Evolutionary conservation across 345 rosid species (phyloP).

Genomic region (Ceriops tagal): DNA sequence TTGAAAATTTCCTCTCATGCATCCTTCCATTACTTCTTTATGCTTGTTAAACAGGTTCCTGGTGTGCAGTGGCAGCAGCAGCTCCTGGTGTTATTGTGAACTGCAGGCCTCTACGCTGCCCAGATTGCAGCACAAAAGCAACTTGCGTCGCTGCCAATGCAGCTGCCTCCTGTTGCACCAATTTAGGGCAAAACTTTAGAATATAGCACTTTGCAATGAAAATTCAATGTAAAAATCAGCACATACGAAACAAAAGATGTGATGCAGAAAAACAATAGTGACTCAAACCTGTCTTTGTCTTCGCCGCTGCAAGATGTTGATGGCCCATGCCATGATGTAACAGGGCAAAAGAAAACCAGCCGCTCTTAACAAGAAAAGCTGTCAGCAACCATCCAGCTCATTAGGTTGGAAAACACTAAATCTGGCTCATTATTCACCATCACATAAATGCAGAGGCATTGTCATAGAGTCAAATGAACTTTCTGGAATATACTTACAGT

Average conservation of each 20-base stretch:
- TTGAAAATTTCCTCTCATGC: neutral
- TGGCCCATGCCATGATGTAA: constrained; percentile 99
- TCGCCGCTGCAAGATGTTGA: constrained; percentile 84
- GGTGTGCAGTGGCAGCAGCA: constrained; percentile 35
- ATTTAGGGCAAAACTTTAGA: constrained; percentile 13
- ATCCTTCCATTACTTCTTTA: neutral
- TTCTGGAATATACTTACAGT: constrained; percentile 48
- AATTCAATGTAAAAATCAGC: neutral
- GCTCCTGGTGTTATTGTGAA: constrained; percentile 63
- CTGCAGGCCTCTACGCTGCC: constrained; percentile 72
- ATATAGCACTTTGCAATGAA: neutral
- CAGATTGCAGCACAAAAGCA: constrained; percentile 81
- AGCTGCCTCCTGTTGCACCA: constrained; percentile 69
- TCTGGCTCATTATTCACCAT: neutral
- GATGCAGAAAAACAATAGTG: neutral
- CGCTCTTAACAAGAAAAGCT: constrained; percentile 86
- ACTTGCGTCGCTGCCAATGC: constrained; percentile 80
- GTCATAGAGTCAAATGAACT: neutral
- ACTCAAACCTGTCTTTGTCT: constrained; percentile 79
- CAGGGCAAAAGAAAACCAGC: constrained; percentile 87
- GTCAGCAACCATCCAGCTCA: constrained; percentile 17
- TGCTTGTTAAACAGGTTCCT: constrained; percentile 42
- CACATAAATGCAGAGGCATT: neutral
- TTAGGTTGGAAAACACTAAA: neutral
- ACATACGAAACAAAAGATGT: neutral